Base-by-base conservation (phyloP, 768 basidiomycete species). In the Rhizopogon salebrosus region DNA sequence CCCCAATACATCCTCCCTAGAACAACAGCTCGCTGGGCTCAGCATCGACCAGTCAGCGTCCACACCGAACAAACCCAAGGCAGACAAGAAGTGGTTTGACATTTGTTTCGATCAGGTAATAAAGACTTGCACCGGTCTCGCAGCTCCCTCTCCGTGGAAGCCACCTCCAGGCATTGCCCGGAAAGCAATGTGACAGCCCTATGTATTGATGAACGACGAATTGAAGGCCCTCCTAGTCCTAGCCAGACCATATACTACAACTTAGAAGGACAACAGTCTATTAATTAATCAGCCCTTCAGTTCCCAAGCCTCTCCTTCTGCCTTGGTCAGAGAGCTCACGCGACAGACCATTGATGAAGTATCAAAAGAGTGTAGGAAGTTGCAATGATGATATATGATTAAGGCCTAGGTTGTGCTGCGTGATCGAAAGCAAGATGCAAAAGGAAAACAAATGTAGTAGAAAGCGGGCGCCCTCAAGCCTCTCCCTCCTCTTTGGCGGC, bases 101-200 rank as follows among this genome's bases (percentile, higher is more conserved):
- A 74, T 75, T 10, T 89, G 86, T 62, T 80, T 87, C 58, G 71
- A 74, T 46, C 85, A 89, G 62, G 76, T 88, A 59, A 64, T 72
- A 55, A 80, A 77, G 58, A 65, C 72, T 22, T 67, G 64, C 51
- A 54, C 66, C 40, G 65, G 56, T 42, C 51, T 75, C 14, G 45
- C 22, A 9, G 31, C 45, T 22, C 8, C 27, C n/a, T n/a, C n/a
- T 8, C 13, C 20, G 43, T 22, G 20, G 20, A 45, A 45, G 43
- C 7, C 45, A 34, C 14, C 45, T 22, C 13, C 14, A 31, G 43
- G 29, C 13, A 20, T 20, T 8, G 20, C 6, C 20, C 31, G 16
- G 31, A 46, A 46, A 34, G 14, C 20, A 16, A 46, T 20, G 16
- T 46, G 14, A 46, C 5, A 4, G 14, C 9, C 34, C 7, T 14